Conservation (phyloP, 495 filamentous ascomycete genomes). For the Penicillium taxi region DNA sequence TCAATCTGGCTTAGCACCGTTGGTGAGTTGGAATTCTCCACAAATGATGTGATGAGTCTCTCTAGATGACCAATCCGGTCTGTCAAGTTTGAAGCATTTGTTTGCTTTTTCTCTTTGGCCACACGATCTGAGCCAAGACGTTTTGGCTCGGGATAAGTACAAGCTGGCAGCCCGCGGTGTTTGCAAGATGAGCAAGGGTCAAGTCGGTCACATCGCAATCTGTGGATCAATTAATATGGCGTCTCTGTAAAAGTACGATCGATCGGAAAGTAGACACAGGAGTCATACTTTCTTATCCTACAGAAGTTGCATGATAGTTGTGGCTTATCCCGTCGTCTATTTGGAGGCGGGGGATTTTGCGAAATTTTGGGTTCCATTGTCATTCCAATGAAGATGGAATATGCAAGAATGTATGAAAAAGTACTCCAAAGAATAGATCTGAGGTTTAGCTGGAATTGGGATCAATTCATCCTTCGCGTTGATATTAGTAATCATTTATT, state of each 20-base stretch:
- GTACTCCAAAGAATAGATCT: not conserved
- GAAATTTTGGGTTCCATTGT: conserved; percentile 2
- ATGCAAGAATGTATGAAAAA: not conserved
- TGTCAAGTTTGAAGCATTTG: conserved; percentile 7
- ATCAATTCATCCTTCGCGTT: not conserved
- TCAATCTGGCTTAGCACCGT: not conserved
- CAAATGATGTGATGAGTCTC: conserved; percentile 16
- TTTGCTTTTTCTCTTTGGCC: not conserved
- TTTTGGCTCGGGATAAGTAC: conserved; percentile 13
- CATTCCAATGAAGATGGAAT: not conserved
- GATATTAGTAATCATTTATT: not conserved
- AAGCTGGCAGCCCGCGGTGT: conserved; percentile 22
- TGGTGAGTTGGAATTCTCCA: conserved; percentile 10
- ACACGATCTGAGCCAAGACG: not conserved
- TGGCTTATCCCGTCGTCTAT: conserved; percentile 26
- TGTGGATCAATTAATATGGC: conserved; percentile 10
- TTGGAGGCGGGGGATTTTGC: conserved; percentile 14
- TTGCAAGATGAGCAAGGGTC: conserved; percentile 25
- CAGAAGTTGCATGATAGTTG: conserved; percentile 28
- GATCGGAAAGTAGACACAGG: not conserved
- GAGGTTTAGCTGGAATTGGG: not conserved
- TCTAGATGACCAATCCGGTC: conserved; percentile 23
- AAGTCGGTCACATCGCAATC: conserved; percentile 20
- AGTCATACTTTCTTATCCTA: conserved; percentile 22
- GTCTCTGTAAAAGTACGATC: not conserved